A percentile compares a stretch with the other conserved stretches of the same genome.
These are phyloP conservation scores for Dinochytrium kinnereticum DNA, from an alignment of 371 early-diverging fungal genomes.

Conservation along the genomic window DNA sequence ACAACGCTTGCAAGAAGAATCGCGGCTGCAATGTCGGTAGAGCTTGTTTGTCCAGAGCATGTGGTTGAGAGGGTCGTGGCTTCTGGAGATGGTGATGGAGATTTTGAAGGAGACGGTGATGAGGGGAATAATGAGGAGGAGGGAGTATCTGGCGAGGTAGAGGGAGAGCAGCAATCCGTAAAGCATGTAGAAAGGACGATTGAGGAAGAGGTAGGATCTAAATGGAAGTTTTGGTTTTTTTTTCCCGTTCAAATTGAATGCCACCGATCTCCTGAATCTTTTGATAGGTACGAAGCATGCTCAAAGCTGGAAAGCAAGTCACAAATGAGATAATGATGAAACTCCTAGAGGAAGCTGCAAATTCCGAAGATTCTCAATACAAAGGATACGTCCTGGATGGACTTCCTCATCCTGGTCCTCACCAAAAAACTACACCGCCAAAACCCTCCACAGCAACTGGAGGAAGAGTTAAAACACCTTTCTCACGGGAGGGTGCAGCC, in stretches of 20 bases:
- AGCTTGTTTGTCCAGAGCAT: conserved; percentile 40
- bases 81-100: neutral
- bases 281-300: conserved; percentile 23
- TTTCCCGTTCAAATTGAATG: neutral
- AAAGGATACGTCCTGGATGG: conserved; percentile 50
- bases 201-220: neutral
- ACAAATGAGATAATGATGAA: conserved; percentile 20
- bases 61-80: conserved; percentile 22
- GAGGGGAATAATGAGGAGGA: conserved; percentile 15
- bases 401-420: conserved; percentile 32
- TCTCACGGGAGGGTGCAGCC: too few relatives aligned
- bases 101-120: neutral
- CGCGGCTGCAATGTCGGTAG: conserved; percentile 31
- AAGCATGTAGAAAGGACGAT: neutral
- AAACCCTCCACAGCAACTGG: neutral
- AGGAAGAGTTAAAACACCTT: neutral
- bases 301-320: conserved; percentile 37
- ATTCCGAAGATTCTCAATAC: conserved; percentile 31
- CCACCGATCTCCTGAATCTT: neutral
- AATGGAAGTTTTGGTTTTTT: neutral
- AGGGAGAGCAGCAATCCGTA: neutral
- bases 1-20: conserved; percentile 46
- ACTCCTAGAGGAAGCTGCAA: conserved; percentile 16
- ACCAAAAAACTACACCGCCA: neutral
- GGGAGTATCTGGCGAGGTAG: neutral